A percentile compares a stretch with the other conserved stretches of the same genome.
These are phyloP conservation scores for Hanseniaspora pseudoguilliermondii DNA, from an alignment of 805 yeast genomes.

Conservation along the genomic window DNA sequence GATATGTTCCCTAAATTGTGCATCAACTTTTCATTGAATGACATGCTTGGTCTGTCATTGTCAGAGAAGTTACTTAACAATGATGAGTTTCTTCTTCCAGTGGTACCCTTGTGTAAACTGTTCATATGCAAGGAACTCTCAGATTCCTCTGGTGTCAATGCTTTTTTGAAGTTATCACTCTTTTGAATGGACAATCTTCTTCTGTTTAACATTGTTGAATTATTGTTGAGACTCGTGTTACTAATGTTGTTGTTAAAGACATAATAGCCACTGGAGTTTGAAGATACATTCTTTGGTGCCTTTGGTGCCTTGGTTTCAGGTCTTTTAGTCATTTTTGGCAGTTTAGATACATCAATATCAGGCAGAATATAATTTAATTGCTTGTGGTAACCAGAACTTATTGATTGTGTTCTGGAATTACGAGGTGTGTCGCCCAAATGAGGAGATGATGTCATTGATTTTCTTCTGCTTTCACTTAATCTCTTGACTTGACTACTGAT, in stretches of 20 bases:
- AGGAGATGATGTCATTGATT: conserved; percentile 5
- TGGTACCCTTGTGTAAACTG: background rate
- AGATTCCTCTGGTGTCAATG: background rate
- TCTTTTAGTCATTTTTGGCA: background rate
- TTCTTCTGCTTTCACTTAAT: conserved; percentile 11
- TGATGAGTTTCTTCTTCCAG: conserved; percentile 1
- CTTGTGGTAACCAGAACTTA: background rate
- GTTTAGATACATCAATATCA: background rate
- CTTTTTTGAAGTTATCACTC: background rate
- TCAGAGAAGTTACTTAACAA: background rate
- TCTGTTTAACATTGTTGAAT: background rate
- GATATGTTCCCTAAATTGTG: background rate
- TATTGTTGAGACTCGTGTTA: background rate
- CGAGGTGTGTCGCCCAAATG: background rate
- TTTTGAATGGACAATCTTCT: conserved; percentile 2
- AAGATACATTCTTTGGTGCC: background rate
- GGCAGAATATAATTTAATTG: background rate
- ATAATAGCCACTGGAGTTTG: background rate
- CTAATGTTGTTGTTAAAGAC: background rate
- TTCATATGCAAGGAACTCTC: background rate
- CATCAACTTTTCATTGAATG: background rate
- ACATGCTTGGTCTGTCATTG: background rate
- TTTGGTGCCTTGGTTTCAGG: background rate
- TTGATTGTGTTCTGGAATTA: conserved; percentile 7
- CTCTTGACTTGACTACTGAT: conserved; percentile 11